These are phyloP conservation scores for Hypoxylon sp. DNA, from an alignment of 2,329 filamentous ascomycete genomes.

Conservation along the genomic window DNA sequence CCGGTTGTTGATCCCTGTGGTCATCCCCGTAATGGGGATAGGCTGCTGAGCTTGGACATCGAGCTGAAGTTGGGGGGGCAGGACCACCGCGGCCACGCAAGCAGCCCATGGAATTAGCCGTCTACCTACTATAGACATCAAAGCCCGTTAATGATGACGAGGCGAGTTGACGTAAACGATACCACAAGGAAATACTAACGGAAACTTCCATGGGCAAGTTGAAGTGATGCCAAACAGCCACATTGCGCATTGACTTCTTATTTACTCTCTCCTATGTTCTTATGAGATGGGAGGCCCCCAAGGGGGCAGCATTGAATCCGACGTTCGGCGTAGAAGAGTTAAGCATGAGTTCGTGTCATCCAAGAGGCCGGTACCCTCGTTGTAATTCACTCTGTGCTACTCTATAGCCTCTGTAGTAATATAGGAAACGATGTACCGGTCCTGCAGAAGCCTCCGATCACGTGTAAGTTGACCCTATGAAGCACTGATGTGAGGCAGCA, in stretches of 20 bases:
- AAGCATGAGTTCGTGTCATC: slow-evolving; percentile 4
- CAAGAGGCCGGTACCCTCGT: not conserved
- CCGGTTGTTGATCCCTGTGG: slow-evolving; percentile 47
- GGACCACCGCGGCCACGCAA: slow-evolving; percentile 16
- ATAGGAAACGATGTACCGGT: slow-evolving; percentile 9
- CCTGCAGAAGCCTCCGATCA: slow-evolving; percentile 8
- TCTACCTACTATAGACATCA: slow-evolving; percentile 18
- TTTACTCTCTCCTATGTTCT: not conserved
- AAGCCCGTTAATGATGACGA: not conserved
- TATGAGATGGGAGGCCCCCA: not conserved
- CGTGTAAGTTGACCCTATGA: slow-evolving; percentile 21
- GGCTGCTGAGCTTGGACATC: slow-evolving; percentile 25
- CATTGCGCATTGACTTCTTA: slow-evolving; percentile 5
- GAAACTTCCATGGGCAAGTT: not conserved
- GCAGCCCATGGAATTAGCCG: slow-evolving; percentile 26
- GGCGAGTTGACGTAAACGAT: not conserved
- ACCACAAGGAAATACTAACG: not conserved
- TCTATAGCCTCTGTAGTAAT: not conserved
- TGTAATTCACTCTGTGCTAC: slow-evolving; percentile 11
- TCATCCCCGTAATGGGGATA: slow-evolving; percentile 48
- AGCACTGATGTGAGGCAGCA: slow-evolving; percentile 19
- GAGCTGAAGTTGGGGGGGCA: slow-evolving; percentile 17
- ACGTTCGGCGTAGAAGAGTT: not conserved
- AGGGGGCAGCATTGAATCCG: not conserved
- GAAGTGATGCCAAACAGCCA: not conserved